Percentiles rank a stretch among this genome's conserved stretches.
phyloP scores from a whole-genome alignment of 108 stramenopile genomes.

The Fragilaria crotonensis region DNA sequence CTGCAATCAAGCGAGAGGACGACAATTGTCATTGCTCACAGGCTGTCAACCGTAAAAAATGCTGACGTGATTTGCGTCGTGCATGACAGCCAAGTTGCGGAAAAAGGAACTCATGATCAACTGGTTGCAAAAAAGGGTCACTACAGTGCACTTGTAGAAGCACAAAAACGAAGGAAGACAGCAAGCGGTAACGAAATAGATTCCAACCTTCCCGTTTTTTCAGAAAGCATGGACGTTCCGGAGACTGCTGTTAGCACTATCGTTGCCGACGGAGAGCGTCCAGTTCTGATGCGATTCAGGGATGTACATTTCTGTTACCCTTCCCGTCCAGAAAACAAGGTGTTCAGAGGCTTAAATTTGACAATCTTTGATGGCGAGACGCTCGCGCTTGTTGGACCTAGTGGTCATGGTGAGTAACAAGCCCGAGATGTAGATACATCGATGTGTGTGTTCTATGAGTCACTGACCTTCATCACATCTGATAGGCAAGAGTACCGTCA shows the following conservation, averaged over 20 bases:
- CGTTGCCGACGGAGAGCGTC: conserved; percentile 1
- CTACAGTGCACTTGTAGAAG: conserved; percentile 35
- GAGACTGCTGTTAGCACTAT: conserved; percentile 1
- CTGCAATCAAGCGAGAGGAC: conserved; percentile 45
- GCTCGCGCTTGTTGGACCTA: no score
- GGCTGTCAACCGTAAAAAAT: no score
- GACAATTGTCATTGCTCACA: conserved; percentile 83
- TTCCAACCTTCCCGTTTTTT: no score
- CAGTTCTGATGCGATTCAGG: conserved; percentile 15
- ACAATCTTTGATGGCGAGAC: no score
- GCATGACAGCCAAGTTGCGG: conserved; percentile 66
- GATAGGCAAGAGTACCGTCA: no score
- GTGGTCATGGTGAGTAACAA: no score
- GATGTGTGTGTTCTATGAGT: no score
- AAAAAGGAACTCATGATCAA: conserved; percentile 85
- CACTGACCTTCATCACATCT: no score
- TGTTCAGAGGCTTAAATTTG: conserved; percentile 43
- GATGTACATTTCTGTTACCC: conserved; percentile 73
- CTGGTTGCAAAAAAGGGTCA: conserved; percentile 35
- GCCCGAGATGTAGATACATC: no score
- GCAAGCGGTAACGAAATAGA: neutral
- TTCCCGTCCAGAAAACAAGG: no score
- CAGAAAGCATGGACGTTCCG: conserved; percentile 1
- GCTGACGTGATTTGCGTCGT: conserved; percentile 90
- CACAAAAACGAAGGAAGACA: conserved; percentile 19